These are phyloP conservation scores for Neophaeococcomyces mojaviensis DNA, from an alignment of 2,329 filamentous ascomycete species.

Conservation along the genomic window DNA sequence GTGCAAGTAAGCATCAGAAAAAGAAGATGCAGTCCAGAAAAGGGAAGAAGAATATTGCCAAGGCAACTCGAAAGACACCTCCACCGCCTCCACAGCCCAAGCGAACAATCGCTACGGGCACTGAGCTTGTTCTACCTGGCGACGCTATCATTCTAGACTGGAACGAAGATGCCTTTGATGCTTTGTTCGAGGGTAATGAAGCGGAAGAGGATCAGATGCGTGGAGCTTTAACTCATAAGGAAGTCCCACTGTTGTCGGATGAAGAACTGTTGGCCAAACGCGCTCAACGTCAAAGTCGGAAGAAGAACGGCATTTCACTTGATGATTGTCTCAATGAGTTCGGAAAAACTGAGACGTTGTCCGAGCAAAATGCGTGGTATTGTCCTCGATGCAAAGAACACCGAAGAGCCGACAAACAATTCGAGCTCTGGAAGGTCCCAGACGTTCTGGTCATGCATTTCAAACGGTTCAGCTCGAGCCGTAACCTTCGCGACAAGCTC, in stretches of 20 bases:
- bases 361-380: slow-evolving; percentile 95
- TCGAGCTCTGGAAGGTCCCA: slow-evolving; percentile 93
- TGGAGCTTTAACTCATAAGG: slow-evolving; percentile 48
- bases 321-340: slow-evolving; percentile 93
- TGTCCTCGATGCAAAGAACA: slow-evolving; percentile 94
- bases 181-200: slow-evolving; percentile 52
- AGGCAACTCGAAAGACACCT: slow-evolving; percentile 13
- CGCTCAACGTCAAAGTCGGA: slow-evolving; percentile 56
- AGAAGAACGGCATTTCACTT: slow-evolving; percentile 69
- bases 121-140: slow-evolving; percentile 60
- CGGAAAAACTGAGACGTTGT: slow-evolving; percentile 85
- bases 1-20: slow-evolving; percentile 17
- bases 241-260: slow-evolving; percentile 49
- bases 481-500: slow-evolving; percentile 79
- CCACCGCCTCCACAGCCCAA: slow-evolving; percentile 15
- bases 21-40: slow-evolving; percentile 32
- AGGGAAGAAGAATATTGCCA: slow-evolving; percentile 24
- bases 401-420: slow-evolving; percentile 85
- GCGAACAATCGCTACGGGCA: slow-evolving; percentile 38
- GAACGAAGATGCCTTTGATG: slow-evolving; percentile 61
- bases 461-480: slow-evolving; percentile 85
- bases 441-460: slow-evolving; percentile 93
- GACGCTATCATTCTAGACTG: slow-evolving; percentile 87
- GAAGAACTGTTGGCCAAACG: slow-evolving; percentile 58
- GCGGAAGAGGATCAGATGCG: slow-evolving; percentile 44